phyloP scores from a whole-genome alignment of 495 filamentous ascomycete genomes.

The Hypoxylon lenormandii region DNA sequence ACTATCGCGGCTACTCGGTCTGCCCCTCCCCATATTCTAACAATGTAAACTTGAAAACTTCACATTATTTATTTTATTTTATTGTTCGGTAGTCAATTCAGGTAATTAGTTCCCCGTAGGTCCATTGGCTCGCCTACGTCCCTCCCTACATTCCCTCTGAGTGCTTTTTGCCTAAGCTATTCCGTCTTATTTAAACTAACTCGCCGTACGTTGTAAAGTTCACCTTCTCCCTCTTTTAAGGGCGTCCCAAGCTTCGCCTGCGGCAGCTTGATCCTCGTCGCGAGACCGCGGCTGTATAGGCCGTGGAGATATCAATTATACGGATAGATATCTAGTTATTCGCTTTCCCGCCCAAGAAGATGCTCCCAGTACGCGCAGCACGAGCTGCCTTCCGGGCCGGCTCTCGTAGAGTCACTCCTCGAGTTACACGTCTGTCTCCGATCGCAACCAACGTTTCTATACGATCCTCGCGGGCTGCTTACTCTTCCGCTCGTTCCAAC shows the following conservation, averaged over 20 bases:
- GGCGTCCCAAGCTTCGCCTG: conserved; percentile 33
- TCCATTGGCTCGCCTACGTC: conserved; percentile 34
- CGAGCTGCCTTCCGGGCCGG: conserved; percentile 56
- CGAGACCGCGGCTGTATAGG: conserved; percentile 46
- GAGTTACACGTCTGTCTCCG: conserved; percentile 48
- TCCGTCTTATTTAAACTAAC: conserved; percentile 27
- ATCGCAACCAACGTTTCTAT: conserved; percentile 42
- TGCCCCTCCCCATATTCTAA: conserved; percentile 46
- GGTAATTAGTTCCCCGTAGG: conserved; percentile 34
- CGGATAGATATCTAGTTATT: conserved; percentile 19
- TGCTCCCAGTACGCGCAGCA: conserved; percentile 36
- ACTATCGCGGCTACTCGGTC: conserved; percentile 35
- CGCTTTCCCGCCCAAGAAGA: conserved; percentile 18
- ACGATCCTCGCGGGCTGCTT: conserved; percentile 49
- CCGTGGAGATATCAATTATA: conserved; percentile 38
- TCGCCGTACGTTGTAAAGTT: conserved; percentile 21
- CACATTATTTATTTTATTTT: conserved; percentile 14
- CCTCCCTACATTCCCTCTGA: background rate
- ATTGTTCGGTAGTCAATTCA: conserved; percentile 31
- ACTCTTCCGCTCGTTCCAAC: conserved; percentile 54
- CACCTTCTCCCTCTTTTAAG: conserved; percentile 28
- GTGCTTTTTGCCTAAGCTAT: conserved; percentile 7
- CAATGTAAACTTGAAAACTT: conserved; percentile 42
- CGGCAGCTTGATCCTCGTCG: conserved; percentile 43
- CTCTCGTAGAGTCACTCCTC: conserved; percentile 57